Percentiles rank a stretch among this genome's conserved stretches.
Conservation (phyloP, 148 eudicot genomes). For the Camellia granthamiana region DNA sequence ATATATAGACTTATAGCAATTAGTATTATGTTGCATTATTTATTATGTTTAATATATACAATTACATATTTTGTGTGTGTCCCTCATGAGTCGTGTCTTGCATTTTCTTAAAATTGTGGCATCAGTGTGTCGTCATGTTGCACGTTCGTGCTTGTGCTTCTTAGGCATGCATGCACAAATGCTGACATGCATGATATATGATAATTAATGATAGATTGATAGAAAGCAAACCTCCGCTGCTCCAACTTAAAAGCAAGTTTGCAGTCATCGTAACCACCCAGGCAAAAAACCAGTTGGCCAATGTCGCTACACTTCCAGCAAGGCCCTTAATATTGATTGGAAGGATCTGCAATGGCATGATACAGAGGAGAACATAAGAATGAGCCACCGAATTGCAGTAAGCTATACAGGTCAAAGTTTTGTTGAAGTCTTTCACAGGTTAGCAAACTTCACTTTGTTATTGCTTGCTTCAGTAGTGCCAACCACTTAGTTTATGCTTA, state of each 20-base stretch:
- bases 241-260: constrained; percentile 60
- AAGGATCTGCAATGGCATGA: constrained; percentile 60
- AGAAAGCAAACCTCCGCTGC: constrained; percentile 44
- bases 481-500: background rate
- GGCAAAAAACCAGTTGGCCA: constrained; percentile 56
- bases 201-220: background rate
- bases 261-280: constrained; percentile 67
- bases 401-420: background rate
- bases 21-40: too few relatives aligned
- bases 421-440: background rate
- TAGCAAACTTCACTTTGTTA: background rate
- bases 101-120: too few relatives aligned
- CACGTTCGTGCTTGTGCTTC: too few relatives aligned
- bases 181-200: too few relatives aligned
- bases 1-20: too few relatives aligned
- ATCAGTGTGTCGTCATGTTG: too few relatives aligned
- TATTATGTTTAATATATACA: too few relatives aligned
- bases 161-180: too few relatives aligned
- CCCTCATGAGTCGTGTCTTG: too few relatives aligned
- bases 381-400: background rate
- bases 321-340: constrained; percentile 63
- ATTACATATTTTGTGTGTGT: too few relatives aligned
- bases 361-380: background rate
- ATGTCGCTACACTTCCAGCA: constrained; percentile 70
- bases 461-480: background rate